These are phyloP conservation scores for Pseudogymnoascus sp. DNA, from an alignment of 2,329 filamentous ascomycete genomes.

Conservation along the genomic window DNA sequence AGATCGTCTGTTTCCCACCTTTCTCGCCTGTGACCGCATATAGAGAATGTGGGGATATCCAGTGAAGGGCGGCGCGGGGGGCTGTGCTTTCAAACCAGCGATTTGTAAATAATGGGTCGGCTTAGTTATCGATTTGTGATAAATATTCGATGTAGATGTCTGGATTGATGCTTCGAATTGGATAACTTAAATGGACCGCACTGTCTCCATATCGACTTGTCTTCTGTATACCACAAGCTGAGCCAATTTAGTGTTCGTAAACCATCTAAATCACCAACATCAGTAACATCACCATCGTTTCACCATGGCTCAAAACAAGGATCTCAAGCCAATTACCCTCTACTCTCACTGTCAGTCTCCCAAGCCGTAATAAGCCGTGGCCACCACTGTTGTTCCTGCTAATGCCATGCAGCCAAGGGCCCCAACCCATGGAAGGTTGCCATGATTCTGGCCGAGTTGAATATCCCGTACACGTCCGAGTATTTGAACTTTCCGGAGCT, in stretches of 20 bases:
- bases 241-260: neutral
- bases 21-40: neutral
- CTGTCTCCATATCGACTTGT: neutral
- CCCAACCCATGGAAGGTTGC: conserved; percentile 17
- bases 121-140: neutral
- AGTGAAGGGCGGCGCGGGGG: neutral
- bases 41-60: neutral
- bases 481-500: conserved; percentile 26
- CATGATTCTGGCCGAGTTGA: conserved; percentile 22
- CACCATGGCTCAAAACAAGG: neutral
- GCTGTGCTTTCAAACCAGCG: neutral
- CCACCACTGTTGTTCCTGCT: neutral
- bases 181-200: neutral
- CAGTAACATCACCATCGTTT: neutral
- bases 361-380: neutral
- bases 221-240: neutral
- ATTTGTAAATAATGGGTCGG: neutral
- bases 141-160: neutral
- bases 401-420: neutral
- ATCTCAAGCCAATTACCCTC: conserved; percentile 11
- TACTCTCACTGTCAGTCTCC: conserved; percentile 10
- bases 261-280: neutral
- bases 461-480: conserved; percentile 13
- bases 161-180: neutral
- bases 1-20: neutral